Evolutionary conservation across 2,329 filamentous ascomycete species (phyloP).

Genomic region (Calonectria hawksworthii): DNA sequence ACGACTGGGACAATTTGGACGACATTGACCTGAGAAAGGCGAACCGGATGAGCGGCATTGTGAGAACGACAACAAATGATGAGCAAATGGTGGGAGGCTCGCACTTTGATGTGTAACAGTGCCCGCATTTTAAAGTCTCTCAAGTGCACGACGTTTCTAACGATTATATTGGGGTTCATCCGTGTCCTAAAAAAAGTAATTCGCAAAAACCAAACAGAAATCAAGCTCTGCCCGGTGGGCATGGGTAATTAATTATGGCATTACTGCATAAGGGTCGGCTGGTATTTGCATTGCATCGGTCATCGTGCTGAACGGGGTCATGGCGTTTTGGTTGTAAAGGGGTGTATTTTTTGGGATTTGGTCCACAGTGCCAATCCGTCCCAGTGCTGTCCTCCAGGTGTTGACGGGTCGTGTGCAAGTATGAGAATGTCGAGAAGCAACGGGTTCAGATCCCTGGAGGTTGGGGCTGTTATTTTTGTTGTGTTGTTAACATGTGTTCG

Average conservation of each 20-base stretch:
- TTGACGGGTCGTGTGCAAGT: slow-evolving; percentile 29
- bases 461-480: slow-evolving; percentile 18
- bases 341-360: slow-evolving; percentile 22
- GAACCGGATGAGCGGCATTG: slow-evolving; percentile 76
- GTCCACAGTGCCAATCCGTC: slow-evolving; percentile 21
- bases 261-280: slow-evolving; percentile 49
- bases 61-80: slow-evolving; percentile 70
- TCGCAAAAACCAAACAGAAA: slow-evolving; percentile 40
- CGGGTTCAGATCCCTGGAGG: slow-evolving; percentile 1
- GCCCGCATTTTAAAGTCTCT: slow-evolving; percentile 32
- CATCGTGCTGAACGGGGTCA: slow-evolving; percentile 43
- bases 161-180: slow-evolving; percentile 41
- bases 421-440: slow-evolving; percentile 30
- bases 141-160: slow-evolving; percentile 43
- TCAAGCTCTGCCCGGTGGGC: slow-evolving; percentile 37
- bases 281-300: slow-evolving; percentile 49
- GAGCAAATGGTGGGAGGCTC: slow-evolving; percentile 74
- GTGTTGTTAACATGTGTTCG: slow-evolving; percentile 29
- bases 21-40: slow-evolving; percentile 65
- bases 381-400: slow-evolving; percentile 18
- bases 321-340: slow-evolving; percentile 46
- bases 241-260: slow-evolving; percentile 52
- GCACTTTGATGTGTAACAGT: slow-evolving; percentile 73
- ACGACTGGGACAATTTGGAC: slow-evolving; percentile 72
- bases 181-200: slow-evolving; percentile 49